Conservation (phyloP, 2,329 filamentous ascomycete genomes). For the Epichloe glyceriae region DNA sequence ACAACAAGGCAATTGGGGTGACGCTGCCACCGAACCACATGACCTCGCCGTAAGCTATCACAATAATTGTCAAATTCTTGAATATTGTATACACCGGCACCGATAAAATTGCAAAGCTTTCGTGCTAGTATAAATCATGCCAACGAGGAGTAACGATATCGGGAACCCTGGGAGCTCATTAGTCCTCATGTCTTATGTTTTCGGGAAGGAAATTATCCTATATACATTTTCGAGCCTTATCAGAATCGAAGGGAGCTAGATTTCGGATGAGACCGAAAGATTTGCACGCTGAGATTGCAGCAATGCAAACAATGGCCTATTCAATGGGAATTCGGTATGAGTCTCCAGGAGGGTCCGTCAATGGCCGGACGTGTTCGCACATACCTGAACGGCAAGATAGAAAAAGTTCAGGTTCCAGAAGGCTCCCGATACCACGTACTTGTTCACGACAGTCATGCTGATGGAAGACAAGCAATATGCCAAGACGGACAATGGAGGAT, state of each 20-base stretch:
- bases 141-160: constrained; percentile 86
- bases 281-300: constrained; percentile 74
- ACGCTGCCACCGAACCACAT: constrained; percentile 96
- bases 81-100: constrained; percentile 99
- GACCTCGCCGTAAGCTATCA: constrained; percentile 96
- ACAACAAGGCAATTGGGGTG: constrained; percentile 74
- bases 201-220: background rate
- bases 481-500: constrained; percentile 66
- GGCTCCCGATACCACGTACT: constrained; percentile 86
- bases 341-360: background rate
- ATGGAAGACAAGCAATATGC: constrained; percentile 95
- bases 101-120: constrained; percentile 94
- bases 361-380: constrained; percentile 12
- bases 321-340: constrained; percentile 7
- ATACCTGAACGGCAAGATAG: constrained; percentile 82
- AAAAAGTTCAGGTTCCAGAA: constrained; percentile 96
- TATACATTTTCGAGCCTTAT: constrained; percentile 88
- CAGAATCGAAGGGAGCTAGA: constrained; percentile 66
- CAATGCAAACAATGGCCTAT: constrained; percentile 79
- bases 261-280: constrained; percentile 70
- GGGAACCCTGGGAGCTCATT: constrained; percentile 61
- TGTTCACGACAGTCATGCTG: constrained; percentile 99
- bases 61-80: constrained; percentile 98
- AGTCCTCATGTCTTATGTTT: background rate
- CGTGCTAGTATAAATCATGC: constrained; percentile 97